Evolutionary conservation across 139 green algal species (phyloP).

Genomic region (Zygnema circumcarinatum): DNA sequence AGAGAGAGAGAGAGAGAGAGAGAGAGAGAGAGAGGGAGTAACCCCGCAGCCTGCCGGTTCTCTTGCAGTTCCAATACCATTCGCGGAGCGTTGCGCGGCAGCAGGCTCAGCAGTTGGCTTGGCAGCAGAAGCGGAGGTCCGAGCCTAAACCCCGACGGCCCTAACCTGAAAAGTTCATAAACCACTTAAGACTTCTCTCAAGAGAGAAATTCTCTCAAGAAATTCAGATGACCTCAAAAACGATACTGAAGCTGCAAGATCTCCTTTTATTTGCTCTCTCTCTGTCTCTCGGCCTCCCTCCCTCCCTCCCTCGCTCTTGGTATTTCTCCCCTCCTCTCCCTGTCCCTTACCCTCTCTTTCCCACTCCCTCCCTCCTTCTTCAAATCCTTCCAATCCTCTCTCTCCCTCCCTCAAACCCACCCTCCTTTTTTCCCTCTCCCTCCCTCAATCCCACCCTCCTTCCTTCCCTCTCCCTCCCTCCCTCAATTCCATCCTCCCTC

Average conservation of each 20-base stretch:
- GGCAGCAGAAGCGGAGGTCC: constrained; percentile 80
- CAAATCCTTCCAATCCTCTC: background rate
- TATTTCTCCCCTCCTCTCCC: background rate
- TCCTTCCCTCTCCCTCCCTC: background rate
- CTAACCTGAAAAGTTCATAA: too few species aligned
- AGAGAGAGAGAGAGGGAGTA: too few species aligned
- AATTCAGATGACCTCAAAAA: too few species aligned
- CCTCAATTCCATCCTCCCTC: background rate
- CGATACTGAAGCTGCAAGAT: too few species aligned
- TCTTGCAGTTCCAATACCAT: constrained; percentile 71
- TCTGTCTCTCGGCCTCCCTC: too few species aligned
- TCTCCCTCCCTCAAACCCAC: background rate
- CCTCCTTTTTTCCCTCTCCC: background rate
- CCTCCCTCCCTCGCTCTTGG: too few species aligned
- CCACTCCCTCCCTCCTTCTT: background rate
- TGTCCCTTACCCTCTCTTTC: background rate
- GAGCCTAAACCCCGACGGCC: too few species aligned
- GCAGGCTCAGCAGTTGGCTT: constrained; percentile 74
- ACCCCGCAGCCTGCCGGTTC: too few species aligned
- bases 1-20: too few species aligned
- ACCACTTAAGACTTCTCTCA: too few species aligned
- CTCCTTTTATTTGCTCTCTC: background rate
- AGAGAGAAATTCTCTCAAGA: too few species aligned
- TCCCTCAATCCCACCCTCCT: background rate
- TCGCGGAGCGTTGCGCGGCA: constrained; percentile 79